These are phyloP conservation scores for Diaporthe vaccinii DNA, from an alignment of 2,329 filamentous ascomycete genomes.

Conservation along the genomic window DNA sequence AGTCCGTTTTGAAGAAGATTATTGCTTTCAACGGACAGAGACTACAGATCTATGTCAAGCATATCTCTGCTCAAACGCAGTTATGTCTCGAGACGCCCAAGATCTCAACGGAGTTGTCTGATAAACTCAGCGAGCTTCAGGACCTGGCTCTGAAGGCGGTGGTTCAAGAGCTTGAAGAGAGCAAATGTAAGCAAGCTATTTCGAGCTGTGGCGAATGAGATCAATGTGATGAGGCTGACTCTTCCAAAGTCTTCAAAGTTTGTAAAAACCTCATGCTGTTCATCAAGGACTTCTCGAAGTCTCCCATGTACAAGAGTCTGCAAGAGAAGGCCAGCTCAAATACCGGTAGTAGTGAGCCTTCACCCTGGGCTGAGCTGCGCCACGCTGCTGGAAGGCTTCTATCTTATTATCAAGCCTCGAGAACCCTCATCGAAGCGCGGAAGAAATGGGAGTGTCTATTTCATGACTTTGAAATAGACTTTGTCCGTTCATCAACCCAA, in stretches of 20 bases:
- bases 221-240: background rate
- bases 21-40: slow-evolving; percentile 42
- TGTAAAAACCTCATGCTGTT: slow-evolving; percentile 6
- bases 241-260: slow-evolving; percentile 9
- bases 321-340: slow-evolving; percentile 39
- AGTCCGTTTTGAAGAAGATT: slow-evolving; percentile 38
- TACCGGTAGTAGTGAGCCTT: slow-evolving; percentile 14
- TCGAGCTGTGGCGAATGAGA: background rate
- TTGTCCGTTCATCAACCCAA: slow-evolving; percentile 46
- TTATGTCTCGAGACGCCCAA: slow-evolving; percentile 30
- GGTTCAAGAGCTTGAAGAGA: background rate
- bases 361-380: slow-evolving; percentile 46
- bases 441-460: slow-evolving; percentile 50
- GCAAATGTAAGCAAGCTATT: background rate
- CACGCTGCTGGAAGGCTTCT: slow-evolving; percentile 47
- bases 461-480: slow-evolving; percentile 46
- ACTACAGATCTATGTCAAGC: slow-evolving; percentile 39
- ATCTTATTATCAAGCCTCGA: slow-evolving; percentile 47
- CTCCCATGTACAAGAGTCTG: slow-evolving; percentile 39
- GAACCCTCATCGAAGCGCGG: slow-evolving; percentile 44
- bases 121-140: slow-evolving; percentile 11
- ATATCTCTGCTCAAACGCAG: background rate
- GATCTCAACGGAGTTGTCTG: background rate
- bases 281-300: slow-evolving; percentile 19
- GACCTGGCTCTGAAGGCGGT: slow-evolving; percentile 8